A percentile compares a stretch with the other conserved stretches of the same genome.
phyloP scores from a whole-genome alignment of 2,329 filamentous ascomycete species.

The Phoma herbarum region DNA sequence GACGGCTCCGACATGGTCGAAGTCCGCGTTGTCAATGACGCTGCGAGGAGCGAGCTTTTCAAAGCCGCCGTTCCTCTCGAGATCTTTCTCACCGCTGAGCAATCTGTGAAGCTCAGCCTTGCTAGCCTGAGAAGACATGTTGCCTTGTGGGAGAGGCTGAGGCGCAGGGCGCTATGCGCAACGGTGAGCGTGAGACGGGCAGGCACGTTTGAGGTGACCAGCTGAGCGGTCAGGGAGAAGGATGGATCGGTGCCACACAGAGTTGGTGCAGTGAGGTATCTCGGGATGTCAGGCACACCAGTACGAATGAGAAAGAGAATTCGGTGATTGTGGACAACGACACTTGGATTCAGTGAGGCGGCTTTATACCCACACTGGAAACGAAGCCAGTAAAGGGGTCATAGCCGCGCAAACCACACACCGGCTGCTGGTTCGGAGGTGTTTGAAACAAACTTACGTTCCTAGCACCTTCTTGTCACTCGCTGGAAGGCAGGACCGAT shows the following conservation, averaged over 20 bases:
- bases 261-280: neutral
- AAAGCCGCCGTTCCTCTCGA: neutral
- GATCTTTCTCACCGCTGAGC: neutral
- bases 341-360: neutral
- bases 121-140: slow-evolving; percentile 4
- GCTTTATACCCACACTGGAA: neutral
- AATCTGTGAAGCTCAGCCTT: slow-evolving; percentile 7
- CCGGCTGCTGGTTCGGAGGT: neutral
- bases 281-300: neutral
- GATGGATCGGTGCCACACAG: neutral
- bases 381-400: neutral
- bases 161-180: neutral
- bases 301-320: neutral
- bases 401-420: neutral
- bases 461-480: neutral
- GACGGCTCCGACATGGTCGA: slow-evolving; percentile 4
- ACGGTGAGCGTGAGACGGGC: slow-evolving; percentile 2
- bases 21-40: neutral
- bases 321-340: neutral
- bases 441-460: neutral
- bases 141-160: slow-evolving; percentile 3
- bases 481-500: neutral
- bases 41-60: neutral
- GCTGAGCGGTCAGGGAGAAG: neutral
- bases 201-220: neutral